A percentile compares a stretch with the other conserved stretches of the same genome.
Conservation (phyloP, 2,329 filamentous ascomycete species). For the Metarhizium guizhouense region DNA sequence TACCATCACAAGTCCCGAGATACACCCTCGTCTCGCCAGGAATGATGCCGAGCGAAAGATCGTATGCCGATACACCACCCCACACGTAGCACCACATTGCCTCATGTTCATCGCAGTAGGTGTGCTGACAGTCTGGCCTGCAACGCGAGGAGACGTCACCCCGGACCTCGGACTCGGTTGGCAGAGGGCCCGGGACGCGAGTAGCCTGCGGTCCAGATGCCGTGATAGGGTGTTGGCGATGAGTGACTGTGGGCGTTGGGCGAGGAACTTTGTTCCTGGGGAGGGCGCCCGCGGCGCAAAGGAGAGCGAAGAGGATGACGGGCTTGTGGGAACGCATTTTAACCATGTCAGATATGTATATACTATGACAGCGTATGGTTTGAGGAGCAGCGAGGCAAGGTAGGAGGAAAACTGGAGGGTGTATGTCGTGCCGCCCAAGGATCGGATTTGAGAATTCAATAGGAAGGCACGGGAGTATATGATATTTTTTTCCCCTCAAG, state of each 20-base stretch:
- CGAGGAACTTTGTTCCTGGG: not conserved
- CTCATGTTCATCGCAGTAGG: constrained; percentile 24
- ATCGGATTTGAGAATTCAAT: too few relatives aligned
- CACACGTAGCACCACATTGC: constrained; percentile 30
- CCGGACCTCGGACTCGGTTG: not conserved
- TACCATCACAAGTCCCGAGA: constrained; percentile 19
- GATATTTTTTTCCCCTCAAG: too few relatives aligned
- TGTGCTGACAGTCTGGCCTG: constrained; percentile 20
- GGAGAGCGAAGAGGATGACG: constrained; percentile 2
- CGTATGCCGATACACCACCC: constrained; percentile 26
- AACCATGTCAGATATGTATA: not conserved
- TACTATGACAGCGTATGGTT: not conserved
- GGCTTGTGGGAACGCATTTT: not conserved
- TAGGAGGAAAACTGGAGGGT: too few relatives aligned
- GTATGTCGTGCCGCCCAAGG: too few relatives aligned
- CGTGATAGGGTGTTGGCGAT: not conserved
- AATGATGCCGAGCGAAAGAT: constrained; percentile 21
- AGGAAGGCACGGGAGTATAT: too few relatives aligned
- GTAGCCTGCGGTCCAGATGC: too few relatives aligned
- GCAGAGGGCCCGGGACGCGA: not conserved
- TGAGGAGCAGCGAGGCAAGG: not conserved
- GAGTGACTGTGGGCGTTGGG: not conserved
- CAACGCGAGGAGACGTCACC: constrained; percentile 3
- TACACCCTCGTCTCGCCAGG: constrained; percentile 27
- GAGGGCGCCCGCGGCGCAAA: not conserved